Base-by-base conservation (phyloP, 495 filamentous ascomycete species). In the Tuber indicum region DNA sequence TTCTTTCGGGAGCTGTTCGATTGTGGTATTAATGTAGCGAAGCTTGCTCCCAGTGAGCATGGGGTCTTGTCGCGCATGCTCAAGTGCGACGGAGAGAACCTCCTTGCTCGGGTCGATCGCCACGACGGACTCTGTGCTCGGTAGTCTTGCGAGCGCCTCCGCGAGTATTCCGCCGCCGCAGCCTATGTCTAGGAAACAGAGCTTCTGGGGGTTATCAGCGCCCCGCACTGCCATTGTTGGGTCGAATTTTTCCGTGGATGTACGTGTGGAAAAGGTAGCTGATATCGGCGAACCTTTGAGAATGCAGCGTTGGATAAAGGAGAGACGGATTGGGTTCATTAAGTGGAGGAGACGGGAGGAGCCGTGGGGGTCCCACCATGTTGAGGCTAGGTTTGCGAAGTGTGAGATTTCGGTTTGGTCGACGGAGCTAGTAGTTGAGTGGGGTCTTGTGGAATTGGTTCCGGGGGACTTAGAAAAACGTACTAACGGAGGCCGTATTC, bases 331-430 rank as follows among this genome's bases (percentile, higher is more conserved):
- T 16, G 96, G 96, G 87, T 99, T 98, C 96, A 99, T 98, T 72
- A 96, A 91, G 85, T 98, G 96, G 3, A 99, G 91, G 78, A 97
- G 90, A 21, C 94, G 90, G 0, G 94, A 98, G 32, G 94, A 90
- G 74, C 96, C 96, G 85, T 96, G 91, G 3, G 96, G 93, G 85
- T 98, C 96, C 96, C 96, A 99, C 96, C 96, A 99, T 81, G 90
- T 91, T 81, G 91, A 92, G 82, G 96, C 96, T 77, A 99, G 93
- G 78, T 90, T 89, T 82, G 93, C 92, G 88, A 99, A 99, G 86
- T 99, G 96, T 62, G 93, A 91, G 76, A 98, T 87, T 86, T 99
- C 96, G 82, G 90, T 87, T 73, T 91, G 89, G 83, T 94, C 94
- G 85, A 98, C 92, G 81, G 92, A 91, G 44, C 90, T 91, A 76